Percentiles rank a stretch among this genome's conserved stretches.
Conservation (phyloP, 352 stramenopile genomes). For the Globisporangium sylvaticum region DNA sequence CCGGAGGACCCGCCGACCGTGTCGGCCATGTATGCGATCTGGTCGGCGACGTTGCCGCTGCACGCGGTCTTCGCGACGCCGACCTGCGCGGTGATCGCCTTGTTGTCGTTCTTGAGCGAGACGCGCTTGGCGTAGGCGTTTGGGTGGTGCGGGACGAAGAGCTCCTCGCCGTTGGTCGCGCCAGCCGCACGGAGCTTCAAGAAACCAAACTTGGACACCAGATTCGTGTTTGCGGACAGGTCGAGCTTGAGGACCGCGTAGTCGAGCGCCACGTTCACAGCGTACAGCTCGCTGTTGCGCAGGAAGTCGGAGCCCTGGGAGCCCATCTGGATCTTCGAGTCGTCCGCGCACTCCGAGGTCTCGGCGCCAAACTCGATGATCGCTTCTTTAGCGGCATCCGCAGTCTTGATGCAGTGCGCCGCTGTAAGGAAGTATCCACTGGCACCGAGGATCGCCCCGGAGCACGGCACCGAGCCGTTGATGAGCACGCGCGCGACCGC, state of each 20-base stretch:
- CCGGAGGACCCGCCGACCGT: conserved; percentile 19
- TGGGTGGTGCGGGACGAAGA: conserved; percentile 27
- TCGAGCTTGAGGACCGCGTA: conserved; percentile 30
- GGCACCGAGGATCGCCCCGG: conserved; percentile 17
- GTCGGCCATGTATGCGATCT: conserved; percentile 25
- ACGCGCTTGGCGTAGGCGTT: conserved; percentile 22
- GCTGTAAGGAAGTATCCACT: conserved; percentile 27
- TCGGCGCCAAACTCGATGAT: conserved; percentile 27
- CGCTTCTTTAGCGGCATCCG: conserved; percentile 10
- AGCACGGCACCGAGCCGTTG: conserved; percentile 23
- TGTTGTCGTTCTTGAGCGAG: conserved; percentile 4
- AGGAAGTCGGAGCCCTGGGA: conserved; percentile 20
- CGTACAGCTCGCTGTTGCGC: conserved; percentile 19
- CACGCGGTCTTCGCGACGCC: conserved; percentile 7
- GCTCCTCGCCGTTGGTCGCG: conserved; percentile 12
- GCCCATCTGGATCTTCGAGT: conserved; percentile 22
- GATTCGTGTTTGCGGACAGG: not conserved
- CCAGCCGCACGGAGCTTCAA: conserved; percentile 14
- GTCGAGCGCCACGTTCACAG: conserved; percentile 20
- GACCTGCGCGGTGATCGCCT: conserved; percentile 13
- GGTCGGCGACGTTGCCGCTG: conserved; percentile 13
- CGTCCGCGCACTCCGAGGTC: conserved; percentile 15
- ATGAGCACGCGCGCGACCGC: conserved; percentile 25
- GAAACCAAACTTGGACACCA: conserved; percentile 20
- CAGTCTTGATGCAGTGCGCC: conserved; percentile 22